Conservation (phyloP, 345 rosid genomes). For the Dimocarpus longan region DNA sequence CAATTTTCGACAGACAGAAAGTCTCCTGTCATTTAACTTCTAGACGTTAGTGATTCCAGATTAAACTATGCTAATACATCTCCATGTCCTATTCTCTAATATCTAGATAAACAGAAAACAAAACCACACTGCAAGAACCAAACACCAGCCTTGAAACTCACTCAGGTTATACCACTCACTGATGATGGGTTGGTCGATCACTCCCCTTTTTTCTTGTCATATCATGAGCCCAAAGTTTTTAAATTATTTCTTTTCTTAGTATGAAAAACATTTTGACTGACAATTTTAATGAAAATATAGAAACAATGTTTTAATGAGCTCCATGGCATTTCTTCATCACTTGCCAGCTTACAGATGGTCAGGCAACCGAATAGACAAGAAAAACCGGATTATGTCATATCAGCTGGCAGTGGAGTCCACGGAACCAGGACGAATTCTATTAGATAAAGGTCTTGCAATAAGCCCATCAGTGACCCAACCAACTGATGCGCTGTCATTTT, state of each 20-base stretch:
- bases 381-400: not conserved
- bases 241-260: not conserved
- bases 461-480: slow-evolving; percentile 93
- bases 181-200: not conserved
- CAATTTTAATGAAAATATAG: not conserved
- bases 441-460: slow-evolving; percentile 80
- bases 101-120: not conserved
- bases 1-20: no score
- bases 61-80: not conserved
- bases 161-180: not conserved
- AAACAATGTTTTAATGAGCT: not conserved
- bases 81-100: not conserved
- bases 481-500: slow-evolving; percentile 61
- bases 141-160: not conserved
- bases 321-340: not conserved
- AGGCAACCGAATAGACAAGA: not conserved
- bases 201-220: not conserved
- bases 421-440: slow-evolving; percentile 52
- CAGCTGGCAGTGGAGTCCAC: slow-evolving; percentile 24
- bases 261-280: not conserved
- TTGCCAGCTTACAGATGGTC: not conserved
- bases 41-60: not conserved
- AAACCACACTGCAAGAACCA: not conserved
- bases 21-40: not conserved
- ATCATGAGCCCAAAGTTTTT: not conserved